A percentile compares a stretch with the other conserved stretches of the same genome.
These are phyloP conservation scores for Tricharina praecox DNA, from an alignment of 495 filamentous ascomycete species.

Conservation along the genomic window DNA sequence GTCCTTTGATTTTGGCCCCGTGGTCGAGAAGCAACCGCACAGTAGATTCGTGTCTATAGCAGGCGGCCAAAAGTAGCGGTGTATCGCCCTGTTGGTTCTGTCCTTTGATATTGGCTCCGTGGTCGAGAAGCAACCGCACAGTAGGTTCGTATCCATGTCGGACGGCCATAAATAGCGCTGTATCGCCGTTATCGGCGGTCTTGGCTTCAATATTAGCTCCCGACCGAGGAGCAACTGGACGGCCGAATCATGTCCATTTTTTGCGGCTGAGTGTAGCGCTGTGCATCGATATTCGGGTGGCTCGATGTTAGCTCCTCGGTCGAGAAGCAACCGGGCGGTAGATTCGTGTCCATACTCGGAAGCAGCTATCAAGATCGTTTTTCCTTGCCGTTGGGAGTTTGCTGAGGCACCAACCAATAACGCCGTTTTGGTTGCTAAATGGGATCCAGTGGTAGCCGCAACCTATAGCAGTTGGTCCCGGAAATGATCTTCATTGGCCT, in stretches of 20 bases:
- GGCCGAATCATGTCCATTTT: neutral
- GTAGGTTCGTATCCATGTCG: constrained; percentile 8
- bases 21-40: constrained; percentile 8
- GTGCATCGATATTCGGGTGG: neutral
- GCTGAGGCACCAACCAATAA: neutral
- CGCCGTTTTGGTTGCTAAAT: neutral
- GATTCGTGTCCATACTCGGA: neutral
- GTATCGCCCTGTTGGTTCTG: constrained; percentile 15
- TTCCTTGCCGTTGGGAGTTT: neutral
- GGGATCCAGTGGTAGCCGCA: neutral
- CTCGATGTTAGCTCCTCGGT: neutral
- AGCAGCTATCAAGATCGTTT: neutral
- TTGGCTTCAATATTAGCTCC: neutral
- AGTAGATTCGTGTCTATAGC: constrained; percentile 12
- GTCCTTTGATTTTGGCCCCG: neutral
- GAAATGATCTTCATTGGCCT: neutral
- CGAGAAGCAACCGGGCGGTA: neutral
- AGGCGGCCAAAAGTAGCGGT: constrained; percentile 14
- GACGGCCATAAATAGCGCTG: constrained; percentile 12
- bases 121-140: constrained; percentile 10
- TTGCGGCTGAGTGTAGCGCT: neutral
- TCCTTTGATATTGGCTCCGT: constrained; percentile 16
- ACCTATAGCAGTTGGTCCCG: neutral
- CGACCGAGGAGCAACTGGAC: neutral
- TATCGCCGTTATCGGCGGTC: constrained; percentile 10